Base-by-base conservation (phyloP, 2,329 filamentous ascomycete species). In the Magnaporthiopsis rhizophila region DNA sequence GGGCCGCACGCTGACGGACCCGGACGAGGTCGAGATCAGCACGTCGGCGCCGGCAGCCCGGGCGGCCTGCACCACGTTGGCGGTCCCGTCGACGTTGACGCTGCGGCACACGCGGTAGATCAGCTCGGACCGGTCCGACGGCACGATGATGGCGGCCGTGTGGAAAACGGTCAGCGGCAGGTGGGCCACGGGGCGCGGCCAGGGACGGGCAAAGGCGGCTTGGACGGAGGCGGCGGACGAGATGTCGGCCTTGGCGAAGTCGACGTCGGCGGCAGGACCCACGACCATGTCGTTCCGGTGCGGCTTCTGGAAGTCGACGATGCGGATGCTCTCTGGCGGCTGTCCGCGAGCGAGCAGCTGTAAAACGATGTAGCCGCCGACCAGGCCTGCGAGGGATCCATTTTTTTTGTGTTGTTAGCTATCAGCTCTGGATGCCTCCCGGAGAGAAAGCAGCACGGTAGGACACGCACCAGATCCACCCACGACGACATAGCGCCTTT, bases 111-210 rank as follows among this genome's bases (percentile, higher is more conserved):
- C 71, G 3, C 72, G 73, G 60, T 78, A 78, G 26, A 77, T 76
- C 2, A 71, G 70, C 66, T 71, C 68, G 24, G 76, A 74, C 50
- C 81, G 78, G 59, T 82, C 80, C 0, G 73, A 74, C 0, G 78
- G 72, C 8, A 76, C 71, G 63, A 83, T 83, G 34, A 78, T 71
- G 3, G 81, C 81, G 12, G 80, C 81, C 3, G 69, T 81, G 71
- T 83, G 80, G 68, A 80, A 81, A 18, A 83, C 80, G 8, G 80
- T 82, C 8, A 83, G 72, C 28, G 80, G 79, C 3, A 79, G 71
- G n/a, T 73, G 62, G 30, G 76, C 72, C 4, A 77, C 73, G 8
- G 69, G 67, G 2, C 68, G 56, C 0, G 76, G 72, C 81, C 81
- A 83, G 32, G 76, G 73, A 62, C 75, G 72, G 18, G 72, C 66